Evolutionary conservation across 495 filamentous ascomycete species (phyloP).

Genomic region (Talaromyces liani): DNA sequence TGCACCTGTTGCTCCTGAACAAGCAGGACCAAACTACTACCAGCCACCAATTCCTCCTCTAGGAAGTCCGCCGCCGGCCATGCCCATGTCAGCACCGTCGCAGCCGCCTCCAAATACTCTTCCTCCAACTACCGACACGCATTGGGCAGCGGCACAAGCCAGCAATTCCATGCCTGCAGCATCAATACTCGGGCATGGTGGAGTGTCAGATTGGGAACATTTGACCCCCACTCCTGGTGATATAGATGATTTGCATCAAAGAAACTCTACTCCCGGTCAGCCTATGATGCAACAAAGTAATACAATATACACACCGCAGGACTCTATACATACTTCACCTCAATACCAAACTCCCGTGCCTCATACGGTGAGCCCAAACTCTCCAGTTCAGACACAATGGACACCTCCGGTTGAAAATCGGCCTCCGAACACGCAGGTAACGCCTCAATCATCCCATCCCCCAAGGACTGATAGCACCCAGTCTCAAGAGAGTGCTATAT

Average conservation of each 20-base stretch:
- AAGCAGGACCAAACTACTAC: background rate
- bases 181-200: conserved; percentile 44
- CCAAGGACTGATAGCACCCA: conserved; percentile 22
- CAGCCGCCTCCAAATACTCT: background rate
- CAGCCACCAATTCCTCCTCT: background rate
- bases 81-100: background rate
- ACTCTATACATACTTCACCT: conserved; percentile 14
- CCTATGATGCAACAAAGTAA: background rate
- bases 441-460: conserved; percentile 12
- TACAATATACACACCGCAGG: conserved; percentile 19
- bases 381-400: background rate
- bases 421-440: background rate
- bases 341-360: background rate
- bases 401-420: background rate
- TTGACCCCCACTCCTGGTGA: conserved; percentile 30
- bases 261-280: background rate
- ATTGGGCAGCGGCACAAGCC: background rate
- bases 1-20: background rate
- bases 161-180: conserved; percentile 14
- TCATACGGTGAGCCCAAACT: background rate
- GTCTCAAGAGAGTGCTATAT: conserved; percentile 18
- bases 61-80: conserved; percentile 4
- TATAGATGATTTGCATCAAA: conserved; percentile 17
- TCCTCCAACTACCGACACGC: background rate
- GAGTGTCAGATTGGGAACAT: conserved; percentile 56